Evolutionary conservation across 306 rosid species (phyloP).

Genomic region (Styphnolobium japonicum): DNA sequence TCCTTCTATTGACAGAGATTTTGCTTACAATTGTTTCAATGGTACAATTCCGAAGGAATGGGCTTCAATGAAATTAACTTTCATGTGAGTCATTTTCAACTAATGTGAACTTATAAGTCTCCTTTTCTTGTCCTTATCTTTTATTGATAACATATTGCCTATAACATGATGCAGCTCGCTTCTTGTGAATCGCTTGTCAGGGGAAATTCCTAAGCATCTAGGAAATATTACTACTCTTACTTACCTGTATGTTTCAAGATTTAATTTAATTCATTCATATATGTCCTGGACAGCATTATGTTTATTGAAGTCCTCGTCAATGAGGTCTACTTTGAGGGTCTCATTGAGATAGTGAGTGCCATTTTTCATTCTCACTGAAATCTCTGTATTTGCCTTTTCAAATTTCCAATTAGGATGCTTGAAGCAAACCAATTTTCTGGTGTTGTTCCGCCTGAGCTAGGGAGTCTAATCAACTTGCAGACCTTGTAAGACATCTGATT

Average conservation of each 20-base stretch:
- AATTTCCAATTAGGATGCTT: conserved; percentile 46
- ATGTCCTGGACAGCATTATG: background rate
- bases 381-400: background rate
- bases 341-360: background rate
- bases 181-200: conserved; percentile 69
- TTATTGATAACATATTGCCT: conserved; percentile 10
- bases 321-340: background rate
- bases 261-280: background rate
- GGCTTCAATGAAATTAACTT: conserved; percentile 49
- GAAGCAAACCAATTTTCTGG: conserved; percentile 82
- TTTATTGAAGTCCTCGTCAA: background rate
- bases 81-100: conserved; percentile 45
- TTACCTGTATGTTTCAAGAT: conserved; percentile 50
- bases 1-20: conserved; percentile 46
- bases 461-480: conserved; percentile 51
- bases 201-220: conserved; percentile 62
- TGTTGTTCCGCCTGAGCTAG: conserved; percentile 57
- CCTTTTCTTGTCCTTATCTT: conserved; percentile 8
- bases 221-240: conserved; percentile 60
- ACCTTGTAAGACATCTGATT: conserved; percentile 43
- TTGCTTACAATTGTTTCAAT: conserved; percentile 56
- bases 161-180: conserved; percentile 55
- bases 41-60: conserved; percentile 74
- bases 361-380: background rate
- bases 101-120: background rate